Base-by-base conservation (phyloP, 768 basidiomycete species). In the Suillus subaureus region DNA sequence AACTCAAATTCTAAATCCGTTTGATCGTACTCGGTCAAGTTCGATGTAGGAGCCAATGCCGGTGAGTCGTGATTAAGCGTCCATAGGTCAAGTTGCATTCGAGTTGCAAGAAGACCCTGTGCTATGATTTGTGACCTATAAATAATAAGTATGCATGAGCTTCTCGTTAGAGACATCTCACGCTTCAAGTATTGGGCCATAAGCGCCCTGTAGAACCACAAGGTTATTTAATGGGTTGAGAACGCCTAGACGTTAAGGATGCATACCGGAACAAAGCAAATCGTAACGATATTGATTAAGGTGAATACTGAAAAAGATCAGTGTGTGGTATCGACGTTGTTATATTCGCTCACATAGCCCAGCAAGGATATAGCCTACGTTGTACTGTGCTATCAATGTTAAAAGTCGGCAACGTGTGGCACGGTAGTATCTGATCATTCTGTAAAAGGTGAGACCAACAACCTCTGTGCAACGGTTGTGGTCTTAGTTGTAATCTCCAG, bases 231-330 rank as follows among this genome's bases (percentile, higher is more conserved):
- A 26, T 39, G 23, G 11, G 37, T 26, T n/a, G 21, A 39, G 37
- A 26, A 26, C 11, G 8, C 37, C 23, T 9, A 26, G 56, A 0
- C 4, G 7, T 31, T 7, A 26, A 15, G 23, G 37, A 39, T 26
- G 39, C 37, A 18, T 58, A 58, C 56, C 37, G 56, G 56, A 58
- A 39, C n/a, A 58, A 39, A 58, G 15, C n/a, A 23, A 23, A 58
- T 39, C 2, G 56, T 12, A 58, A 16, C 15, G 15, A 58, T 39
- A 11, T 58, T 58, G 15, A 9, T 4, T 39, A 58, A 7, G 23
- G 56, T 58, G 37, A 58, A 15, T 4, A 58, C 56, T 58, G 16
- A 6, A 58, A 58, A 39, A 39, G 15, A 26, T 58, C 4, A 39
- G 23, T 26, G 15, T 39, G 7, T 26, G 8, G 15, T 18, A 58